Conservation (phyloP, 1,139 yeast genomes). For the Taiozyma sp. region DNA sequence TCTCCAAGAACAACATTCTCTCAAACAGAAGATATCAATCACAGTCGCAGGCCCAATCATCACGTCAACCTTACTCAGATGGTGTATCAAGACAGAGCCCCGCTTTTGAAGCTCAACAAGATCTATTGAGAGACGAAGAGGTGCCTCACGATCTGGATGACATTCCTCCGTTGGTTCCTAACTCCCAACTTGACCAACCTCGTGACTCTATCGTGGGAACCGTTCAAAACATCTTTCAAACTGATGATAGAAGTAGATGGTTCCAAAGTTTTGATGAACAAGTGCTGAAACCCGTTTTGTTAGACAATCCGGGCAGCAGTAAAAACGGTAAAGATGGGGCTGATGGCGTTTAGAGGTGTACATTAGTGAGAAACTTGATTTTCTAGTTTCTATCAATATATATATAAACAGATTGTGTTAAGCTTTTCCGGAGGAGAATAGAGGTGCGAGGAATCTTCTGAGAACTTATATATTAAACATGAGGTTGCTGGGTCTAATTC, state of each 20-base stretch:
- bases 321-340: conserved; percentile 11
- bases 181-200: conserved; percentile 1
- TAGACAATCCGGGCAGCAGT: conserved; percentile 41
- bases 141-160: conserved; percentile 22
- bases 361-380: neutral
- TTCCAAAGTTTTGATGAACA: conserved; percentile 90
- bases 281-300: conserved; percentile 89
- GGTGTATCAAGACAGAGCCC: conserved; percentile 18
- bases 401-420: neutral
- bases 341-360: conserved; percentile 2
- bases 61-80: conserved; percentile 23
- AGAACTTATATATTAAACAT: neutral
- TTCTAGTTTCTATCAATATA: neutral
- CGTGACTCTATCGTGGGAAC: conserved; percentile 15
- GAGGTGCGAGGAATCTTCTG: neutral
- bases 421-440: neutral
- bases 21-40: conserved; percentile 32
- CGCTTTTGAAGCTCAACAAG: conserved; percentile 12
- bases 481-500: neutral
- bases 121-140: conserved; percentile 23
- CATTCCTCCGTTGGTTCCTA: conserved; percentile 23
- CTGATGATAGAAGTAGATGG: conserved; percentile 58
- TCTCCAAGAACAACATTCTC: conserved; percentile 14
- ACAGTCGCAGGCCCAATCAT: neutral
- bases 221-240: conserved; percentile 22